A percentile compares a stretch with the other conserved stretches of the same genome.
phyloP scores from a whole-genome alignment of 2,329 filamentous ascomycete species.

The Pseudophaeomoniella oleicola region DNA sequence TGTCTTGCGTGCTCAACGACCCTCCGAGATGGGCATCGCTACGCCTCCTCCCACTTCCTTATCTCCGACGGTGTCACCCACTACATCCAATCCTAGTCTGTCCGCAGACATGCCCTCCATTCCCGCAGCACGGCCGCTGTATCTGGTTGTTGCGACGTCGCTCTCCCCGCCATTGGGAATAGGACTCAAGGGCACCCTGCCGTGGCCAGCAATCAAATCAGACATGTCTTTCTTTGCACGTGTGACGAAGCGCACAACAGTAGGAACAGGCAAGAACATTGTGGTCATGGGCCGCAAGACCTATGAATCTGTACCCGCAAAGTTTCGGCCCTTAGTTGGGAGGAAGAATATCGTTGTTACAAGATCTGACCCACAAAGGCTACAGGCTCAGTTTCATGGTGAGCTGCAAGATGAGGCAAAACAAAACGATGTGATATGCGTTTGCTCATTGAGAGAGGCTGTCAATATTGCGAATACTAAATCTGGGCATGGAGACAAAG shows the following conservation, averaged over 20 bases:
- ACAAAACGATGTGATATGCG: slow-evolving; percentile 5
- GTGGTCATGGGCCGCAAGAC: slow-evolving; percentile 98
- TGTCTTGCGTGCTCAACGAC: too few relatives aligned
- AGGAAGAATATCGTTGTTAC: slow-evolving; percentile 74
- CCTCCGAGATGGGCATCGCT: not conserved
- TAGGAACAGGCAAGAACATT: slow-evolving; percentile 38
- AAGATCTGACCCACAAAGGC: slow-evolving; percentile 17
- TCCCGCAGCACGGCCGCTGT: slow-evolving; percentile 4
- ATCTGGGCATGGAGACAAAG: slow-evolving; percentile 25
- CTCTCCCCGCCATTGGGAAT: slow-evolving; percentile 71
- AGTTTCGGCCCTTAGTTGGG: slow-evolving; percentile 64
- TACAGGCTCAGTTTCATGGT: slow-evolving; percentile 16
- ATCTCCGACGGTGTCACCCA: not conserved
- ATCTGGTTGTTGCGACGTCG: slow-evolving; percentile 23
- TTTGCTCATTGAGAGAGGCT: slow-evolving; percentile 4
- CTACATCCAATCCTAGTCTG: not conserved
- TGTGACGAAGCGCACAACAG: slow-evolving; percentile 41
- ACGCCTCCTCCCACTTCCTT: not conserved
- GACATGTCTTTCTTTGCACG: slow-evolving; percentile 95
- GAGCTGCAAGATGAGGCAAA: slow-evolving; percentile 19
- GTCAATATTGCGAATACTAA: slow-evolving; percentile 6
- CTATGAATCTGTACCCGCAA: slow-evolving; percentile 74
- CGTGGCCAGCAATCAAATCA: slow-evolving; percentile 75
- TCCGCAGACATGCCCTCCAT: not conserved
- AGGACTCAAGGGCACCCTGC: slow-evolving; percentile 61